phyloP scores from a whole-genome alignment of 345 rosid genomes.

The Linum tenue region DNA sequence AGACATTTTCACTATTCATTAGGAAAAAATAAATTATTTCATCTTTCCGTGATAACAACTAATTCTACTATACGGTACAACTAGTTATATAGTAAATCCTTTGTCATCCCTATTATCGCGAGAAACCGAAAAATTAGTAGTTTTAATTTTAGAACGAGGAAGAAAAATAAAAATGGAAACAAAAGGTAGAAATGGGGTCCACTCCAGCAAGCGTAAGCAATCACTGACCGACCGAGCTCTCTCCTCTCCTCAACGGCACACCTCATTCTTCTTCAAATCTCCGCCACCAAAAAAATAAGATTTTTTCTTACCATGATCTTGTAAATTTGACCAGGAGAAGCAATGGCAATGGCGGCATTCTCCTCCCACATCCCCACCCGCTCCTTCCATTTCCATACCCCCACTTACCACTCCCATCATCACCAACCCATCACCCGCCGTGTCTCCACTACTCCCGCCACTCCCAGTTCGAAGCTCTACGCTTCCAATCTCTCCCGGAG shows the following conservation, averaged over 20 bases:
- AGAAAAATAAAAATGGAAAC: neutral
- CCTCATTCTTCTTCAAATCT: neutral
- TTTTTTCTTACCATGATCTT: neutral
- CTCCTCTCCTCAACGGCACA: neutral
- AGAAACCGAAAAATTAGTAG: too few species aligned
- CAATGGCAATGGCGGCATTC: conserved; percentile 27
- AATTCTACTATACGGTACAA: too few species aligned
- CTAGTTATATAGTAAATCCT: too few species aligned
- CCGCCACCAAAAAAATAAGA: neutral
- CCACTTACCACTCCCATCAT: conserved; percentile 11
- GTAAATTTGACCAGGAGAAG: neutral
- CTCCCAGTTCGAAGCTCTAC: conserved; percentile 8
- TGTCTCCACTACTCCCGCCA: neutral
- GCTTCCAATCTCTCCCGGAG: conserved; percentile 12
- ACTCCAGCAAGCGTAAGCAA: neutral
- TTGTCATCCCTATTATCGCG: too few species aligned
- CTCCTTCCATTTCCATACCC: conserved; percentile 15
- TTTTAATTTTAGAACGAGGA: too few species aligned
- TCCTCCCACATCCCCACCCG: conserved; percentile 20
- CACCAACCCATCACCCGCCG: conserved; percentile 11
- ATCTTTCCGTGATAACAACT: too few species aligned
- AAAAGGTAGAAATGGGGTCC: neutral
- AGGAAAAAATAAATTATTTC: too few species aligned
- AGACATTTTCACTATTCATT: too few species aligned
- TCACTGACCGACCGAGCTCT: neutral